Conservation (phyloP, 805 yeast genomes). For the Kazachstania taianensis region DNA sequence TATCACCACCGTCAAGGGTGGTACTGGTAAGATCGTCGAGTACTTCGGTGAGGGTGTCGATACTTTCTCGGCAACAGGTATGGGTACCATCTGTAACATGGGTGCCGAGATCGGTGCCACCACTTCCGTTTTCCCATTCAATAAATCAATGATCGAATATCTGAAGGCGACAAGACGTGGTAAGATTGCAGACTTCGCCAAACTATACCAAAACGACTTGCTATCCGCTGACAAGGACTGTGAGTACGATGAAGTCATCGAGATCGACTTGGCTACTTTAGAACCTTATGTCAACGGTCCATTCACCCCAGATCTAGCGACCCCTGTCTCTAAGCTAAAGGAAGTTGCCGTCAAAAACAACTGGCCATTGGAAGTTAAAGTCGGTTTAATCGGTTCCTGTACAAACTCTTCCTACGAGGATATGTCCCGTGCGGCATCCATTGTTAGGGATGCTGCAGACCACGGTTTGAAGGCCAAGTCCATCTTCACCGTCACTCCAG, state of each 20-base stretch:
- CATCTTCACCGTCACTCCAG: slow-evolving; percentile 91
- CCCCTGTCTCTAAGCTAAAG: slow-evolving; percentile 82
- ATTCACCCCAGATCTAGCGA: slow-evolving; percentile 95
- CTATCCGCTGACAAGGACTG: slow-evolving; percentile 86
- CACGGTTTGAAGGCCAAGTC: slow-evolving; percentile 90
- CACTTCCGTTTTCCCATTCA: slow-evolving; percentile 95
- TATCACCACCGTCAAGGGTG: slow-evolving; percentile 92
- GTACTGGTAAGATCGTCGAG: slow-evolving; percentile 94
- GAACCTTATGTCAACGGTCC: slow-evolving; percentile 98
- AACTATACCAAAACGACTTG: slow-evolving; percentile 53
- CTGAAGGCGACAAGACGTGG: slow-evolving; percentile 79
- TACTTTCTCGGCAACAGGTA: slow-evolving; percentile 91
- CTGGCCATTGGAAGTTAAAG: slow-evolving; percentile 91
- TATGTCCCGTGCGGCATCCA: slow-evolving; percentile 92
- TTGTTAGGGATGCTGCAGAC: slow-evolving; percentile 79
- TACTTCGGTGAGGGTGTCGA: slow-evolving; percentile 93
- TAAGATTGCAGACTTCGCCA: slow-evolving; percentile 74
- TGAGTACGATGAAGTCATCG: slow-evolving; percentile 87
- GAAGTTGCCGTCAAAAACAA: slow-evolving; percentile 72
- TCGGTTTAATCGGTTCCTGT: slow-evolving; percentile 96
- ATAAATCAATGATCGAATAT: slow-evolving; percentile 79
- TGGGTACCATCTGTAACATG: slow-evolving; percentile 99
- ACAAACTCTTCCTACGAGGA: slow-evolving; percentile 98
- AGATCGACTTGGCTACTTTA: slow-evolving; percentile 76
- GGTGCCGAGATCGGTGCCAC: slow-evolving; percentile 99